Evolutionary conservation across 1,139 yeast species (phyloP).

Genomic region (Zygoascus meyerae): DNA sequence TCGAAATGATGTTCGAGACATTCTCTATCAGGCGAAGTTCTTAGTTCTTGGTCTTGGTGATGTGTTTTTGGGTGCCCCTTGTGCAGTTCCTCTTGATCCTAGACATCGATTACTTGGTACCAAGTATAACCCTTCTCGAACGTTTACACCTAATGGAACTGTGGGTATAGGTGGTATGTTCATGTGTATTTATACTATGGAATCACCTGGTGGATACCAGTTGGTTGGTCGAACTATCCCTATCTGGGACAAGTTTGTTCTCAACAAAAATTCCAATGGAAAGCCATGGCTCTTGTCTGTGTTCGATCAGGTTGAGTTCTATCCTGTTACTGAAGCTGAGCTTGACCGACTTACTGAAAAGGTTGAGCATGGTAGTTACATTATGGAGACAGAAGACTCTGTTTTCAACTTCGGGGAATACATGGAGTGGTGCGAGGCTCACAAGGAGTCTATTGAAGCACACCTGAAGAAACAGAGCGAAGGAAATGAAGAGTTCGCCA

Average conservation of each 20-base stretch:
- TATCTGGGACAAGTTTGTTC: slow-evolving; percentile 89
- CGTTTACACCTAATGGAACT: slow-evolving; percentile 92
- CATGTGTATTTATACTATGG: slow-evolving; percentile 98
- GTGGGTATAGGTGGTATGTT: slow-evolving; percentile 98
- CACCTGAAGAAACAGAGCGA: slow-evolving; percentile 71
- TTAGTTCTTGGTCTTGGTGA: slow-evolving; percentile 94
- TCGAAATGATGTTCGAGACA: slow-evolving; percentile 69
- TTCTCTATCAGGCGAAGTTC: slow-evolving; percentile 83
- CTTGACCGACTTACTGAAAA: slow-evolving; percentile 66
- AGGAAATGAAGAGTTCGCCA: slow-evolving; percentile 76
- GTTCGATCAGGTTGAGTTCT: slow-evolving; percentile 91
- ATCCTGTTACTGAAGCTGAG: slow-evolving; percentile 82
- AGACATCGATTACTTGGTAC: slow-evolving; percentile 89
- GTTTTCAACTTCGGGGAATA: slow-evolving; percentile 81
- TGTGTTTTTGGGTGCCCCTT: slow-evolving; percentile 95
- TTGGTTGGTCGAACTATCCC: slow-evolving; percentile 95
- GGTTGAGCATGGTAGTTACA: slow-evolving; percentile 73
- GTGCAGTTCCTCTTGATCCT: slow-evolving; percentile 97
- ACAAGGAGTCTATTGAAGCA: slow-evolving; percentile 63
- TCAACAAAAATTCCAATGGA: slow-evolving; percentile 53
- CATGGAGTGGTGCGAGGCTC: slow-evolving; percentile 67
- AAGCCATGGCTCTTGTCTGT: slow-evolving; percentile 88
- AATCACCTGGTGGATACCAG: slow-evolving; percentile 98
- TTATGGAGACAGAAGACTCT: slow-evolving; percentile 66
- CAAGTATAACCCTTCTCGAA: slow-evolving; percentile 93